These are phyloP conservation scores for Daldinia sp. DNA, from an alignment of 2,329 filamentous ascomycete species.

Conservation along the genomic window DNA sequence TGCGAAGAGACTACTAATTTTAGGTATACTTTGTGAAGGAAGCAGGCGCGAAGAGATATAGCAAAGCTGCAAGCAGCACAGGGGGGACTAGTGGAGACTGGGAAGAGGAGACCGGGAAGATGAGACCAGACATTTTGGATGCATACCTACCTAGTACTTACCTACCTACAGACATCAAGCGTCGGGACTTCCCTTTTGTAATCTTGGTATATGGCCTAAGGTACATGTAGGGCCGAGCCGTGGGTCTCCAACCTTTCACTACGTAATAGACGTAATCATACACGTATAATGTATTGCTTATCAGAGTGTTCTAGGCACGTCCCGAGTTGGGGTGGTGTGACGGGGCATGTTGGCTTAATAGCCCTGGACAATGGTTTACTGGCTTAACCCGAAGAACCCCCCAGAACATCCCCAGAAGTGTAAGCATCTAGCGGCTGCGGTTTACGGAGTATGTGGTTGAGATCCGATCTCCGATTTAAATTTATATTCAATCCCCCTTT, in stretches of 20 bases:
- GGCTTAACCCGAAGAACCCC: neutral
- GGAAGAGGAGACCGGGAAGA: too few species aligned
- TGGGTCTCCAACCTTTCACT: constrained; percentile 9
- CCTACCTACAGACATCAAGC: neutral
- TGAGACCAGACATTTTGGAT: neutral
- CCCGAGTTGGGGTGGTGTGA: constrained; percentile 3
- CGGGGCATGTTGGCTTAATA: neutral
- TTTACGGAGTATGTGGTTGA: neutral
- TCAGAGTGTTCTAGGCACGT: neutral
- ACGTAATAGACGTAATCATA: constrained; percentile 16
- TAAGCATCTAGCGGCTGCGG: neutral
- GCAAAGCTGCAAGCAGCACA: too few species aligned
- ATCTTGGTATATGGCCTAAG: neutral
- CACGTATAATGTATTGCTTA: neutral
- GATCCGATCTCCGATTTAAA: constrained; percentile 10
- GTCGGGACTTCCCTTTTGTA: neutral
- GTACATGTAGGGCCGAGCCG: constrained; percentile 7
- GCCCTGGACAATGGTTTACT: neutral
- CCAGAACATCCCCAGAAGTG: too few species aligned
- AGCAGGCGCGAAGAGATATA: neutral
- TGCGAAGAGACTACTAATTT: constrained; percentile 15
- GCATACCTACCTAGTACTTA: neutral
- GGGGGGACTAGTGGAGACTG: neutral
- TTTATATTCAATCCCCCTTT: neutral
- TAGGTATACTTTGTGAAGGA: constrained; percentile 8